Evolutionary conservation across 2,329 filamentous ascomycete species (phyloP), one percentile per base, ranked within the genome.

Genomic region (Monilinia vaccinii-corymbosi): DNA sequence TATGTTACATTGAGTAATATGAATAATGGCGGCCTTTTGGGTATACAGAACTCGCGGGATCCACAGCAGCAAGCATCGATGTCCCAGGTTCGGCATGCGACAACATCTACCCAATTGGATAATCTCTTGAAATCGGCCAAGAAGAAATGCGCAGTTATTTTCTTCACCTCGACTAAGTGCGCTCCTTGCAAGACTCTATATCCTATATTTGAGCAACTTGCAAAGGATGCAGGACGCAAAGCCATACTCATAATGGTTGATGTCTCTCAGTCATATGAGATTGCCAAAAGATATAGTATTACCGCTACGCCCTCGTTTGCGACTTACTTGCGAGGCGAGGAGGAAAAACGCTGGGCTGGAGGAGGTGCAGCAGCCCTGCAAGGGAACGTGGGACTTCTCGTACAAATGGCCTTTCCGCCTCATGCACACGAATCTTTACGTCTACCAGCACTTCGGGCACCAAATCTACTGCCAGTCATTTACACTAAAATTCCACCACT

Each of bases 121-220:
- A 75, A 75, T 21, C 74, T 86, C 1, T 76, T 94, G 7, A 71
- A 75, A 0, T 75, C 76, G 1, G 87, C 88, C 0, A 78, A 78
- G 32, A 78, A 81, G 6, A 85, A 87, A 0, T 91, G 87, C 62
- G 89, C 89, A 0, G 82, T 93, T 42, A 80, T 97, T 60, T 97
- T 97, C 77, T 97, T 97, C 75, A 97, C 93, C 0, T 96, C 90
- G 4, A 83, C 88, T 2, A 94, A 87, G 2, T 97, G 92, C 70
- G 81, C 84, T 0, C 91, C 92, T 0, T 97, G 93, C 79, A 93
- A 88, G 72, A 75, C 84, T 18, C 80, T 93, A 2, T 95, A 96
- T 68, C 90, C 92, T 1, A 74, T 86, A 0, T 97, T 90, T 68
- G 88, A 95, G 62, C 79, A 89, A 64, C 78, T 97, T 0, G 91